A percentile compares a stretch with the other conserved stretches of the same genome.
Conservation (phyloP, 371 early-diverging fungal genomes). For the Mucor mucedo region DNA sequence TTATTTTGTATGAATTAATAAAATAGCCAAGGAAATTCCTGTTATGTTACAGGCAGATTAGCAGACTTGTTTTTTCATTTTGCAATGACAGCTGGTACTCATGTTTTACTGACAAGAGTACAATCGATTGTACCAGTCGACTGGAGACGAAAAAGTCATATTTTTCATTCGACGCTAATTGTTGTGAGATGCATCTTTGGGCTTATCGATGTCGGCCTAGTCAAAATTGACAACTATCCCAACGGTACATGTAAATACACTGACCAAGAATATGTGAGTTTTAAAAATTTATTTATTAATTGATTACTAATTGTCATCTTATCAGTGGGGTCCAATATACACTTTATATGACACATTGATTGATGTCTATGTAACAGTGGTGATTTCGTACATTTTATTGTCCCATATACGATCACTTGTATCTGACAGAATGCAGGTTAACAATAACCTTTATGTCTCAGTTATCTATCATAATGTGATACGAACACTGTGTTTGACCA, state of each 20-base stretch:
- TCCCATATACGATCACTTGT: constrained; percentile 38
- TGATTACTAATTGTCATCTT: not conserved
- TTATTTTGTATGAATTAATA: not conserved
- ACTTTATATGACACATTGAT: constrained; percentile 45
- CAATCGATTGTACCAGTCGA: constrained; percentile 36
- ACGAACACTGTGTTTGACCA: constrained; percentile 38
- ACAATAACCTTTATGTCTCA: constrained; percentile 36
- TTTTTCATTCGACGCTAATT: constrained; percentile 18
- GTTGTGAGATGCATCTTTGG: constrained; percentile 33
- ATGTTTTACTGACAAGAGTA: constrained; percentile 37
- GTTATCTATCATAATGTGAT: constrained; percentile 42
- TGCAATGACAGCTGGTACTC: constrained; percentile 42
- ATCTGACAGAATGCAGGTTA: constrained; percentile 26
- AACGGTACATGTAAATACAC: constrained; percentile 35
- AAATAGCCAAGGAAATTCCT: constrained; percentile 20
- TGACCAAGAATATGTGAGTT: constrained; percentile 40
- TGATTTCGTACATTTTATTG: constrained; percentile 37
- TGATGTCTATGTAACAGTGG: constrained; percentile 46
- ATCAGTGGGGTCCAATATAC: constrained; percentile 51
- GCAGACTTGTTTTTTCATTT: constrained; percentile 47
- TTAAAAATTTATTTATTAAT: not conserved
- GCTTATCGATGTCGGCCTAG: constrained; percentile 32
- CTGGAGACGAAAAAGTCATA: constrained; percentile 12
- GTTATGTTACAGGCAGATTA: constrained; percentile 23
- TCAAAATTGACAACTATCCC: constrained; percentile 14